Conservation (phyloP, 345 rosid genomes). For the Bruguiera sexangula region DNA sequence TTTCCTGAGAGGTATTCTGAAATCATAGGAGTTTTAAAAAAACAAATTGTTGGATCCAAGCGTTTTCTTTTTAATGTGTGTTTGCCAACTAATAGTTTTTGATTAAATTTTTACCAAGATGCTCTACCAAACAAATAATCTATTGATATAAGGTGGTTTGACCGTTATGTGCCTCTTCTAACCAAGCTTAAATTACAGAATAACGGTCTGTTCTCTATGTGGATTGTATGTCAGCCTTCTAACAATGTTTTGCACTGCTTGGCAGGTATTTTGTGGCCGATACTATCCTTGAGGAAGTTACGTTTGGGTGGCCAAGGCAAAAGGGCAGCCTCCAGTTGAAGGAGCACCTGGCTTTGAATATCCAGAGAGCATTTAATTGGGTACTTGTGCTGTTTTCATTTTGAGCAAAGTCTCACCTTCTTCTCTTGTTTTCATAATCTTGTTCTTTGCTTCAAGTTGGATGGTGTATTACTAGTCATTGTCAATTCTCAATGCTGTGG, state of each 20-base stretch:
- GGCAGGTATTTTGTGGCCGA: slow-evolving; percentile 83
- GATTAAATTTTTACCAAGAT: too few species aligned
- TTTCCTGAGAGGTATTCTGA: slow-evolving; percentile 81
- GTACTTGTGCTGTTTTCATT: slow-evolving; percentile 37
- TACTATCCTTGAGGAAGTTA: slow-evolving; percentile 77
- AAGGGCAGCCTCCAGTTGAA: slow-evolving; percentile 54
- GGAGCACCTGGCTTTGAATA: slow-evolving; percentile 62
- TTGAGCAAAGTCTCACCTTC: slow-evolving; percentile 8
- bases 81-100: too few species aligned
- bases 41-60: too few species aligned
- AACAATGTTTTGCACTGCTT: slow-evolving; percentile 7
- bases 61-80: too few species aligned
- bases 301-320: slow-evolving; percentile 93
- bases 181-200: neutral
- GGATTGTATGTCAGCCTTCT: slow-evolving; percentile 9
- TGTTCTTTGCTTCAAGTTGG: neutral
- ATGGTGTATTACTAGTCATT: neutral
- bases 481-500: slow-evolving; percentile 1
- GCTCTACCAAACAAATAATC: too few species aligned
- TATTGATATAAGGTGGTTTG: neutral
- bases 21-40: neutral
- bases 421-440: neutral
- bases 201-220: neutral
- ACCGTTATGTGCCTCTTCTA: neutral
- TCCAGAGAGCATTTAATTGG: slow-evolving; percentile 86